Evolutionary conservation across 768 basidiomycete genomes (phyloP), one percentile per base, ranked within the genome.

Genomic region (Trametopsis cervina): DNA sequence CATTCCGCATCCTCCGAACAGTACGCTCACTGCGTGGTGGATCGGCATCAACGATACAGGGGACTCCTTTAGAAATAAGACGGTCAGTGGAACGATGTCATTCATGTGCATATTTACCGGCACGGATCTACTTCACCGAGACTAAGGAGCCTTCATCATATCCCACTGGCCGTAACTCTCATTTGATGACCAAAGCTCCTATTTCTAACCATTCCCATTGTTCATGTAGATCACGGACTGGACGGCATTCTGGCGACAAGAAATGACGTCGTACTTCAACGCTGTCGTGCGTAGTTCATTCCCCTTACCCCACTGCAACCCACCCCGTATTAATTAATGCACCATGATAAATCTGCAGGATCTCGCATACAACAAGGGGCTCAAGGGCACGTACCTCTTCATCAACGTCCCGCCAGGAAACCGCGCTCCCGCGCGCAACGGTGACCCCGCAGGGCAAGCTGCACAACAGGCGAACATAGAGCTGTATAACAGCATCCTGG

Each of bases 21-120:
- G 73, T 47, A 77, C 76, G 2, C 58, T 78, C 24, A 71, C 74
- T 3, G 64, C 69, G 3, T 80, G 77, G 77, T 80, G 75, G 75
- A 78, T 77, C 47, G 77, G 78, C 7, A 78, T 77, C 45, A 80
- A 77, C 60, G 77, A 78, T 54, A 77, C 76, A 7, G 73, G 76
- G 9, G 78, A 80, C 56, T 71, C 71, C 1, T 45, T 73, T 21
- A 58, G 57, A 23, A 76, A 75, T 40, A 41, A 39, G 6, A 61
- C 59, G 23, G 64, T 64, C 20, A 4, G 61, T 12, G n/a, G 11
- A 36, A 36, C 33, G 11, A n/a, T n/a, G 33, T 10, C 33, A 10
- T n/a, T 10, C n/a, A 36, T n/a, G 11, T 33, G 10, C 24, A 57
- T 77, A n/a, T n/a, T n/a, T n/a, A n/a, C n/a, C n/a, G n/a, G n/a